Evolutionary conservation across 345 rosid species (phyloP).

Genomic region (Cardiospermum halicacabum): DNA sequence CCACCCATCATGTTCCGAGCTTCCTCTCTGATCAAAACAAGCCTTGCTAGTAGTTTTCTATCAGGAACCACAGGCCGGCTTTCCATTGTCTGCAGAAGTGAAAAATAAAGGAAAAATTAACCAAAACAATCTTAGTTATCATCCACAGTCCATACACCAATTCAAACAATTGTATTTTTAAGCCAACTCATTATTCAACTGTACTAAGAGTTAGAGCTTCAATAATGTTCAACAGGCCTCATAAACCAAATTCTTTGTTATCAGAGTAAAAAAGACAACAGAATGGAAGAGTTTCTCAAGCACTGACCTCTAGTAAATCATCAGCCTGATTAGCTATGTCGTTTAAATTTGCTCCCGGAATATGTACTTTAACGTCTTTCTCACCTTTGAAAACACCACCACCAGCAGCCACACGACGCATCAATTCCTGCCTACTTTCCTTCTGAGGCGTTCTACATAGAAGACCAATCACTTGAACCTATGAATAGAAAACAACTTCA

Average conservation of each 20-base stretch:
- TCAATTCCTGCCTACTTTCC: slow-evolving; percentile 81
- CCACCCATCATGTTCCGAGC: slow-evolving; percentile 96
- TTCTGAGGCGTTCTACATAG: slow-evolving; percentile 88
- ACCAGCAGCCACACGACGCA: slow-evolving; percentile 92
- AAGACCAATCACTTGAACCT: slow-evolving; percentile 94
- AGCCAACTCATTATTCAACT: not conserved
- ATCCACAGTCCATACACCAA: not conserved
- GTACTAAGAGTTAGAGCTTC: not conserved
- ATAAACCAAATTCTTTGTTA: not conserved
- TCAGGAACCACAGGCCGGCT: slow-evolving; percentile 80
- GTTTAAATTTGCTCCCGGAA: slow-evolving; percentile 84
- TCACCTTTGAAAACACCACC: slow-evolving; percentile 81
- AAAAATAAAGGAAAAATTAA: not conserved
- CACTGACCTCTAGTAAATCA: slow-evolving; percentile 77
- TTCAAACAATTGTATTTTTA: not conserved
- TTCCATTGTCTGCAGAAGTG: slow-evolving; percentile 71
- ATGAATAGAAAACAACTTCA: slow-evolving; percentile 1
- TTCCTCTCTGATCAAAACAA: slow-evolving; percentile 90
- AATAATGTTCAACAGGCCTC: not conserved
- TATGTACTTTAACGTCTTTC: slow-evolving; percentile 73
- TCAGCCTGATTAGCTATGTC: slow-evolving; percentile 94
- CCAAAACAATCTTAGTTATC: not conserved
- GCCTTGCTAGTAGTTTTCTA: slow-evolving; percentile 79
- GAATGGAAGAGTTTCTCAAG: slow-evolving; percentile 1
- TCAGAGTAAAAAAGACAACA: not conserved